phyloP scores from a whole-genome alignment of 1,284 basidiomycete species.

The Paramarasmius palmivorus region DNA sequence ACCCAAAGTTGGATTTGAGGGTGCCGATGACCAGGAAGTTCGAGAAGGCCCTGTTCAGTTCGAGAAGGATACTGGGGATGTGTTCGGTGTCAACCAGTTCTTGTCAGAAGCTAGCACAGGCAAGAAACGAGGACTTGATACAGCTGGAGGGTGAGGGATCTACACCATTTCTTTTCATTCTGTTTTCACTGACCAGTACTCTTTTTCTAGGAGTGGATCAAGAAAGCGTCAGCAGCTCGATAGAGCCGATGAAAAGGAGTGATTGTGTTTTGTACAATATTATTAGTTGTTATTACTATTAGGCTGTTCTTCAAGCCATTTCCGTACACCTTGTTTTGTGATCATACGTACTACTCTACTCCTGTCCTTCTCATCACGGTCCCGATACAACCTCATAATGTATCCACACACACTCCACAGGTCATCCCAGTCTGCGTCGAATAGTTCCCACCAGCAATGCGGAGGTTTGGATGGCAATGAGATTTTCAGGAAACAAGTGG shows the following conservation, averaged over 20 bases:
- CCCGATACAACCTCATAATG: constrained; percentile 77
- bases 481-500: constrained; percentile 68
- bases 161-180: constrained; percentile 25
- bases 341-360: constrained; percentile 52
- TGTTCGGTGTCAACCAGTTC: constrained; percentile 98
- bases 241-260: constrained; percentile 60
- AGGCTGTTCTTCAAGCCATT: constrained; percentile 65
- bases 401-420: constrained; percentile 79
- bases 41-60: constrained; percentile 97
- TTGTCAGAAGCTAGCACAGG: constrained; percentile 96
- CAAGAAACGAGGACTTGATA: constrained; percentile 86
- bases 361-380: constrained; percentile 41
- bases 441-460: constrained; percentile 84
- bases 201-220: constrained; percentile 48
- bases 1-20: constrained; percentile 86
- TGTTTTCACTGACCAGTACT: constrained; percentile 16
- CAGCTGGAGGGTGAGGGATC: constrained; percentile 62
- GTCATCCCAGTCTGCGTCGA: constrained; percentile 85
- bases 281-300: background rate
- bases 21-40: constrained; percentile 79
- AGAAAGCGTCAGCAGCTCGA: constrained; percentile 77
- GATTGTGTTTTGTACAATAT: background rate
- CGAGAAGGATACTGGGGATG: constrained; percentile 95
- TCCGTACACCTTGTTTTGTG: constrained; percentile 69
- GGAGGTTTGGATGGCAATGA: constrained; percentile 69